A percentile compares a stretch with the other conserved stretches of the same genome.
phyloP scores from a whole-genome alignment of 2,329 filamentous ascomycete genomes.

The Celoporthe dispersa region DNA sequence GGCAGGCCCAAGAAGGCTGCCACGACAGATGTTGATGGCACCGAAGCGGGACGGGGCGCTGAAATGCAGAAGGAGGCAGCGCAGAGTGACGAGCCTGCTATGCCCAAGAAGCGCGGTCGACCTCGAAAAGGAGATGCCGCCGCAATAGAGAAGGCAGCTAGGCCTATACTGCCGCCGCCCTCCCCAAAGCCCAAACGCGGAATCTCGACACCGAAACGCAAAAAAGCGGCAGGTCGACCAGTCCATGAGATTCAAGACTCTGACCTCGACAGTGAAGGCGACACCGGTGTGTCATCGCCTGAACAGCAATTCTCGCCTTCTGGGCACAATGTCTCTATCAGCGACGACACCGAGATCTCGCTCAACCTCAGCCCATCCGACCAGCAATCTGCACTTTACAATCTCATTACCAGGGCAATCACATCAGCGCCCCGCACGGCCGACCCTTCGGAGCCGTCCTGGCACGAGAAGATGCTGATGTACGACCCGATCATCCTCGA shows the following conservation, averaged over 20 bases:
- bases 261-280: slow-evolving; percentile 45
- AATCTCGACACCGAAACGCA: slow-evolving; percentile 36
- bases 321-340: slow-evolving; percentile 47
- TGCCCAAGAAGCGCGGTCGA: slow-evolving; percentile 46
- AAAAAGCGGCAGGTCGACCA: slow-evolving; percentile 32
- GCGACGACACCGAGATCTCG: slow-evolving; percentile 52
- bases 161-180: slow-evolving; percentile 24
- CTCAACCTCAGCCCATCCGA: slow-evolving; percentile 44
- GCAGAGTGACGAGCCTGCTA: slow-evolving; percentile 32
- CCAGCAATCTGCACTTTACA: slow-evolving; percentile 52
- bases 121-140: slow-evolving; percentile 43
- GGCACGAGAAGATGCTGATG: slow-evolving; percentile 91
- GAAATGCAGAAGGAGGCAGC: slow-evolving; percentile 32
- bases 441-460: slow-evolving; percentile 63
- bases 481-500: slow-evolving; percentile 91
- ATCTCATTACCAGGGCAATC: slow-evolving; percentile 59
- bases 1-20: slow-evolving; percentile 42
- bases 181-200: slow-evolving; percentile 30
- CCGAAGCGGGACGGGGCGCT: no score
- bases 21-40: slow-evolving; percentile 1
- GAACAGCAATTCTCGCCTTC: slow-evolving; percentile 48
- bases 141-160: slow-evolving; percentile 19
- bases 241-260: slow-evolving; percentile 58
- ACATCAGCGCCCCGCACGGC: slow-evolving; percentile 53
- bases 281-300: slow-evolving; percentile 39